Base-by-base conservation (phyloP, 176 grass and related monocot genomes). In the Luzula sylvatica region DNA sequence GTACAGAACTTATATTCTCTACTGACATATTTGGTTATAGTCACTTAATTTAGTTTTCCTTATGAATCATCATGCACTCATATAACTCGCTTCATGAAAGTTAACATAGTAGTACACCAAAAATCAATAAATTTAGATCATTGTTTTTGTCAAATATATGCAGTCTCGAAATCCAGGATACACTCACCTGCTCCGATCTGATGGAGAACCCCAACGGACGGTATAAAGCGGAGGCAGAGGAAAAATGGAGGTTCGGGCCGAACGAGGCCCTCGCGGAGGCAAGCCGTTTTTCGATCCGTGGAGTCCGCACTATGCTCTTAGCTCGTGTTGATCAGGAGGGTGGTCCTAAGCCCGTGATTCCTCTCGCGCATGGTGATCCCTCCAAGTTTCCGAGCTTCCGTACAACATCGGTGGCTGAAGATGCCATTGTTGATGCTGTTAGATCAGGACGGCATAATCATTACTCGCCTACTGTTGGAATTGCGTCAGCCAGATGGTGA, bases 331-430 rank as follows among this genome's bases (percentile, higher is more conserved):
- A 78, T 9, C 7, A 1, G 18, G 65, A 62, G 38, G 11, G 17
- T 23, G 70, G 65, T 2, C 72, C 74, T 8, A 55, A 69, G 2
- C 78, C 78, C 3, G 19, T 78, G 40, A 56, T 87, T 8, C 69
- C 69, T 12, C 69, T 82, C 7, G 83, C 68, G 3, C 68, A 87
- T 46, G 78, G 83, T 4, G 78, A 78, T 57, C 78, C 73, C 2
- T 87, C 78, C 12, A 7, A 35, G 12, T 87, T 87, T 61, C 78
- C 74, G 8, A 50, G 52, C 42, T 87, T 78, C 65, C 65, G 69
- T 27, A 82, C 70, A 0, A 71, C 78, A 18, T 13, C 18, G 14
- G 68, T 52, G 45, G 83, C 65, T 13, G 83, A 77, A 59, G 74
- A 82, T 11, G 78, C 78, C 17, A 71, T 87, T 12, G 64, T 71